Evolutionary conservation across 78 protist genomes (phyloP).

Genomic region (Diacronema lutheri): DNA sequence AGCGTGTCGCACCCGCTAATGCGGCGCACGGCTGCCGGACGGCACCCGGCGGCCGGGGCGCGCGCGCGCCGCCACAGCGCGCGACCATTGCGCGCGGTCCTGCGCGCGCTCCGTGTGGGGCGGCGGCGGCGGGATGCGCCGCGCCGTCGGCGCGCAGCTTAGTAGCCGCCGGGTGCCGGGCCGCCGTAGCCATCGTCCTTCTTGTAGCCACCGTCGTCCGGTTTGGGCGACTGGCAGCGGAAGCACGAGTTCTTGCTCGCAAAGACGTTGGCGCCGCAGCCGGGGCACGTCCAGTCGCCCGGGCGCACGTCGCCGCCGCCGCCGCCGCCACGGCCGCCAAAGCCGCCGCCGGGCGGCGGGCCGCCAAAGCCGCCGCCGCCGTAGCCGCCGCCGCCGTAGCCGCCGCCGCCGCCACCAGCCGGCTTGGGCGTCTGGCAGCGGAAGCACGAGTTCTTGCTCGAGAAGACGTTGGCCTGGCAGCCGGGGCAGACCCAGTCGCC

Average conservation of each 20-base stretch:
- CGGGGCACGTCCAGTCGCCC: conserved; percentile 34
- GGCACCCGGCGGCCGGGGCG: too few species aligned
- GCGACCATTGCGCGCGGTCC: too few species aligned
- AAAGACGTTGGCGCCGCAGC: conserved; percentile 19
- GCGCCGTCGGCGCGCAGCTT: too few species aligned
- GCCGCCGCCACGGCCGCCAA: too few species aligned
- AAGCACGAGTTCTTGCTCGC: conserved; percentile 16
- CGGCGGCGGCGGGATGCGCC: too few species aligned
- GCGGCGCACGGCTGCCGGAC: too few species aligned
- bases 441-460: neutral
- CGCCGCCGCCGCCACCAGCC: neutral
- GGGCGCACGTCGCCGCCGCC: neutral
- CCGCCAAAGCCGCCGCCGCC: neutral
- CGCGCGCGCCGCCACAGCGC: too few species aligned
- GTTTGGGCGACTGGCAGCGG: conserved; percentile 7
- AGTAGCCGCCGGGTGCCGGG: too few species aligned
- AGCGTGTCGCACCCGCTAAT: too few species aligned
- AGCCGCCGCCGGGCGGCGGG: too few species aligned
- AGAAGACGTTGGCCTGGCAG: neutral
- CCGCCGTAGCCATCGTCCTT: too few species aligned
- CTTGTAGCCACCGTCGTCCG: neutral
- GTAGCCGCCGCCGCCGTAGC: neutral
- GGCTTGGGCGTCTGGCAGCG: conserved; percentile 5
- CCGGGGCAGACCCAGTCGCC: neutral
- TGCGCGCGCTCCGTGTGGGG: too few species aligned